Evolutionary conservation across 768 basidiomycete genomes (phyloP).

Genomic region (Amanita polypyramis): DNA sequence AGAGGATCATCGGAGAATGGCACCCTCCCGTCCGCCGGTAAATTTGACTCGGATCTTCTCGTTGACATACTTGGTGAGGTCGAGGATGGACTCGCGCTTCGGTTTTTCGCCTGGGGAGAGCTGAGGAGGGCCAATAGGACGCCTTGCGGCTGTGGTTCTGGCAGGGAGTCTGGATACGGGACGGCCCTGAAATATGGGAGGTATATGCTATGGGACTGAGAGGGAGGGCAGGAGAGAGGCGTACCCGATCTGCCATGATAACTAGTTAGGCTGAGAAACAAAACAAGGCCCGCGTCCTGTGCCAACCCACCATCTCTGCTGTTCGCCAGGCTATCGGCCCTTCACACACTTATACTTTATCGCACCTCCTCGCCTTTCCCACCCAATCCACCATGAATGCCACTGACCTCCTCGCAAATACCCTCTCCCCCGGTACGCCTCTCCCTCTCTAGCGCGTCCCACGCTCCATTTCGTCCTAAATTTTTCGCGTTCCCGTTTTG

Average conservation of each 20-base stretch:
- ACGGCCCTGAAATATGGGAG: constrained; percentile 44
- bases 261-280: constrained; percentile 7
- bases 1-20: neutral
- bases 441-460: constrained; percentile 21
- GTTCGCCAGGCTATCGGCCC: constrained; percentile 11
- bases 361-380: constrained; percentile 5
- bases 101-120: constrained; percentile 50
- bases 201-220: constrained; percentile 20
- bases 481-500: constrained; percentile 11
- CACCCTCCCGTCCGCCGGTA: constrained; percentile 95
- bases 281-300: neutral
- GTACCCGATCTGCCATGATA: constrained; percentile 54
- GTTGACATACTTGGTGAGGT: constrained; percentile 90
- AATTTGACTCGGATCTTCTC: constrained; percentile 93
- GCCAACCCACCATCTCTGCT: no score
- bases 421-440: constrained; percentile 77
- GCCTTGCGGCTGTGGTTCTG: constrained; percentile 32
- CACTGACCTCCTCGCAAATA: constrained; percentile 82
- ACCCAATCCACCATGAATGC: constrained; percentile 71
- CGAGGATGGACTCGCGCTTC: constrained; percentile 89
- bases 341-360: constrained; percentile 2
- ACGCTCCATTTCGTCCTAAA: constrained; percentile 14
- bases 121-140: constrained; percentile 35
- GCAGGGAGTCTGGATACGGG: constrained; percentile 35
- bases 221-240: constrained; percentile 15